Evolutionary conservation across 179 eudicot genomes (phyloP).

Genomic region (Camellia oleifera): DNA sequence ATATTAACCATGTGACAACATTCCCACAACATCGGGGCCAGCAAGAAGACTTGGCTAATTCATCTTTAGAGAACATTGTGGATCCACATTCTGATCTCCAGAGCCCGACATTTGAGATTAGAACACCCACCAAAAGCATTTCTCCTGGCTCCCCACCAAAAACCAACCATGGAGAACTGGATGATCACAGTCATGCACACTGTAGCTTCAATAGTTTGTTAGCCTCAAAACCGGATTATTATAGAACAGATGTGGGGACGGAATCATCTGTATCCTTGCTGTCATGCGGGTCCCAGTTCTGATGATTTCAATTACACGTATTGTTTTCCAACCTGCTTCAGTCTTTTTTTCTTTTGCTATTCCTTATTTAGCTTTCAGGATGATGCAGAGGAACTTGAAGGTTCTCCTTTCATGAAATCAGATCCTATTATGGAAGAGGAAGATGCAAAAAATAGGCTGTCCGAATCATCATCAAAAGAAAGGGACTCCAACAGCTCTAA

Average conservation of each 20-base stretch:
- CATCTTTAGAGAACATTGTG: slow-evolving; percentile 28
- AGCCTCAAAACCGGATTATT: slow-evolving; percentile 25
- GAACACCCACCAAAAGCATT: slow-evolving; percentile 27
- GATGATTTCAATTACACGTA: slow-evolving; percentile 14
- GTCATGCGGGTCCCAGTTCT: slow-evolving; percentile 7
- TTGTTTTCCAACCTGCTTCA: slow-evolving; percentile 2
- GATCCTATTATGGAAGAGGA: slow-evolving; percentile 24
- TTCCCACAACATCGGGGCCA: slow-evolving; percentile 25
- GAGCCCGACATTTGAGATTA: slow-evolving; percentile 39
- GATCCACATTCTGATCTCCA: slow-evolving; percentile 29
- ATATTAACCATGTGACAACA: slow-evolving; percentile 21
- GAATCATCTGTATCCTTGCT: slow-evolving; percentile 40
- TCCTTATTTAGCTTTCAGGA: slow-evolving; percentile 47
- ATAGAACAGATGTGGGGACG: slow-evolving; percentile 34
- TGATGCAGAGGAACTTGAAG: slow-evolving; percentile 34
- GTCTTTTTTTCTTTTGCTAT: slow-evolving; percentile 18
- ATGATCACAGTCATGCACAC: slow-evolving; percentile 26
- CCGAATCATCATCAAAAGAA: slow-evolving; percentile 34
- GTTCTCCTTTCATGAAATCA: slow-evolving; percentile 27
- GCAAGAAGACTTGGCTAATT: slow-evolving; percentile 27
- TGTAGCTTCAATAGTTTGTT: slow-evolving; percentile 32
- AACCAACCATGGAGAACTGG: slow-evolving; percentile 27
- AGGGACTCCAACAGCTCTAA: slow-evolving; percentile 41
- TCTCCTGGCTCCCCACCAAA: slow-evolving; percentile 29
- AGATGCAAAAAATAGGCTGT: slow-evolving; percentile 29